phyloP scores from a whole-genome alignment of 2,329 filamentous ascomycete species.

The Chaetomium globosum region DNA sequence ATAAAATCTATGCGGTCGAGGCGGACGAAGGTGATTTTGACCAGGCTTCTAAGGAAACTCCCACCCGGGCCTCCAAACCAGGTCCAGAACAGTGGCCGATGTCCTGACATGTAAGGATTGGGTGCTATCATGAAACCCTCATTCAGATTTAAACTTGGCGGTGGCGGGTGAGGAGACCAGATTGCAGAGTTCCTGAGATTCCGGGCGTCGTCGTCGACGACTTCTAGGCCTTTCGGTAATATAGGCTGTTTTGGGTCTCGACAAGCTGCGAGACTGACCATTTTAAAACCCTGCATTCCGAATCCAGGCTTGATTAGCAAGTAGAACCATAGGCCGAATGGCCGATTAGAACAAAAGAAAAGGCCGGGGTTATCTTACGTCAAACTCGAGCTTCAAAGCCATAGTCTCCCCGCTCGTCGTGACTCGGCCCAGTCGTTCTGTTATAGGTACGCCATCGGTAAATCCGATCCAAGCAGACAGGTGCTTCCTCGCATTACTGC shows the following conservation, averaged over 20 bases:
- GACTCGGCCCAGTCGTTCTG: conserved; percentile 1
- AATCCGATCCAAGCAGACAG: conserved; percentile 7
- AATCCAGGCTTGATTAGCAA: background rate
- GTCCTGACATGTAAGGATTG: background rate
- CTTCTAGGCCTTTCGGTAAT: background rate
- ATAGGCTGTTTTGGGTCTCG: background rate
- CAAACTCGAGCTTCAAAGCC: conserved; percentile 5
- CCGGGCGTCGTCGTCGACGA: background rate
- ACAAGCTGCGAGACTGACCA: background rate
- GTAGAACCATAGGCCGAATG: too few relatives aligned
- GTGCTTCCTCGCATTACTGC: too few relatives aligned
- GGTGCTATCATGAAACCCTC: background rate
- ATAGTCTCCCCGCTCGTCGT: background rate
- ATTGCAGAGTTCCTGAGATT: background rate
- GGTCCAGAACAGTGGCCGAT: background rate
- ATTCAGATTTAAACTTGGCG: background rate
- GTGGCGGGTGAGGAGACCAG: conserved; percentile 2
- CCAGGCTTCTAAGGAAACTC: background rate
- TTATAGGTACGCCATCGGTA: conserved; percentile 2
- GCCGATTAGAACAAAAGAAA: background rate
- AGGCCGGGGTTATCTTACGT: background rate
- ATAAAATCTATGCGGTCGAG: background rate
- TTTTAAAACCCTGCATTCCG: conserved; percentile 3
- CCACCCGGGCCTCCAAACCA: conserved; percentile 5
- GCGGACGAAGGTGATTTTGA: background rate